Percentiles rank a stretch among this genome's conserved stretches.
Conservation (phyloP, 768 basidiomycete species). For the Coprinopsis strossmayeri region DNA sequence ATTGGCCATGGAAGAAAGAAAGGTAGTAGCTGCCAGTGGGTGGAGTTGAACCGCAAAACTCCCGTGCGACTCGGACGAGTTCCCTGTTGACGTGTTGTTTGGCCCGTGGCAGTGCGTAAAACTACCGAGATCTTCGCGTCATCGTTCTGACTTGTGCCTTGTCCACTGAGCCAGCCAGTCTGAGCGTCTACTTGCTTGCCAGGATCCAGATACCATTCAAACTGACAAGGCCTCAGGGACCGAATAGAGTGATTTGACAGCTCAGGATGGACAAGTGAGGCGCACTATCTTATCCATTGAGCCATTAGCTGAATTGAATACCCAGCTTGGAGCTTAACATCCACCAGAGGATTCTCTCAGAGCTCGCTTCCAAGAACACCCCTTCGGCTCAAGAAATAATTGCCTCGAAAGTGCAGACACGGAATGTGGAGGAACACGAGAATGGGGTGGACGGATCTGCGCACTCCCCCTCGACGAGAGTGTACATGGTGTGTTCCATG, state of each 20-base stretch:
- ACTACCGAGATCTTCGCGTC: not conserved
- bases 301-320: not conserved
- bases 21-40: too few species aligned
- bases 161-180: not conserved
- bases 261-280: not conserved
- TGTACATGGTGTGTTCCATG: constrained; percentile 47
- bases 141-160: not conserved
- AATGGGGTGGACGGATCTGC: constrained; percentile 21
- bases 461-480: constrained; percentile 16
- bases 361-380: constrained; percentile 47
- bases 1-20: too few species aligned
- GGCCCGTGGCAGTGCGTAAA: constrained; percentile 23
- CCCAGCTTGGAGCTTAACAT: constrained; percentile 72
- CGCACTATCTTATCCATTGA: too few species aligned
- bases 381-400: constrained; percentile 49
- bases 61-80: not conserved
- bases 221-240: too few species aligned
- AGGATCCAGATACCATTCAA: too few species aligned
- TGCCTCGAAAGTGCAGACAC: constrained; percentile 51
- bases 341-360: constrained; percentile 66
- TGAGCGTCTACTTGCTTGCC: not conserved
- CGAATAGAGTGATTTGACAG: too few species aligned
- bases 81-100: constrained; percentile 10
- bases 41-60: too few species aligned
- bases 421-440: constrained; percentile 18